Base-by-base conservation (phyloP, 2,329 filamentous ascomycete genomes). In the Alternaria sp. region DNA sequence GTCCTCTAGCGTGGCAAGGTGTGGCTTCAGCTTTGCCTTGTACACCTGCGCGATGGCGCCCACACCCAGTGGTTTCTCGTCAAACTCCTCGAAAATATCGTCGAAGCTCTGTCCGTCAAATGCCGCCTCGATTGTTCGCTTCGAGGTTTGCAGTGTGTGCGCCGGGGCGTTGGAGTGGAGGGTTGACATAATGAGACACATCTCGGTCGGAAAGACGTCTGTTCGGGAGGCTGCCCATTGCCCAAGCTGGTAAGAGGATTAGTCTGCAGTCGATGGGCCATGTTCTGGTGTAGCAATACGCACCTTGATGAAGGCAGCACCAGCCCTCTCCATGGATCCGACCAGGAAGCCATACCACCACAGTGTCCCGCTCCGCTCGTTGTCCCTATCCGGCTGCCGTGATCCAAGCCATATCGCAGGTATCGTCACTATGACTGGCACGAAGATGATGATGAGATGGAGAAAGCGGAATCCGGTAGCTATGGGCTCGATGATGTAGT, bases 41-140 rank as follows among this genome's bases (percentile, higher is more conserved):
- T 99, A 99, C 3, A 98, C 95, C 77, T 99, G 95, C 0, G 95
- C 95, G 70, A 99, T 98, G 30, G 95, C 95, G 11, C 95, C 95
- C 1, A 98, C 94, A 1, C 95, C 95, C 0, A 99, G 82, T 0
- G 95, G 95, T 67, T 84, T 88, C 79, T 96, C 92, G 28, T 97
- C 86, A 68, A 99, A 99, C 76, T 98, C 95, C 30, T 96, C 92
- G 70, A 99, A 99, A 61, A 99, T 97, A 5, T 96, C 92, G 12
- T 94, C 89, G 66, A 99, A 97, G 0, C 80, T 71, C 56, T 91
- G 86, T 1, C 91, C 92, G 59, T 89, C 88, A 74, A 99, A 99
- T 0, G 95, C 94, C 36, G 88, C 87, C 67, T 88, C 86, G 26
- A 99, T 89, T 3, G 89, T 98, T 65, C 84, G 83, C 76, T 92